Conservation (phyloP, 2,329 filamentous ascomycete species). For the Aspergillus sp. region DNA sequence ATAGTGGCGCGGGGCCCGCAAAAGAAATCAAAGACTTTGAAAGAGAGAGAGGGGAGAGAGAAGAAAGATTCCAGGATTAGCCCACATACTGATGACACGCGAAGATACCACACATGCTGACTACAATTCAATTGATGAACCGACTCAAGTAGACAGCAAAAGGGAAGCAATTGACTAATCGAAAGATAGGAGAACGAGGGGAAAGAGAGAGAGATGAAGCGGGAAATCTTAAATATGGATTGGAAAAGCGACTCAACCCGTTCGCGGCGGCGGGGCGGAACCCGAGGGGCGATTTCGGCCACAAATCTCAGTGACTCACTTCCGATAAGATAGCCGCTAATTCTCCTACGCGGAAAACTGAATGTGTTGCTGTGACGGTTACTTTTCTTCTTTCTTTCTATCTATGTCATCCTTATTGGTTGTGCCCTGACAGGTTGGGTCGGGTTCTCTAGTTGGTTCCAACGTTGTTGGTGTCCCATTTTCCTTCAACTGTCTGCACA, state of each 20-base stretch:
- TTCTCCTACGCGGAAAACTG: no score
- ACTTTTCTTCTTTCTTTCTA: background rate
- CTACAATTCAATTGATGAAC: constrained; percentile 32
- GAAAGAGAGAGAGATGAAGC: constrained; percentile 23
- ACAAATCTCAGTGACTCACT: constrained; percentile 29
- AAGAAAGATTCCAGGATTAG: constrained; percentile 9
- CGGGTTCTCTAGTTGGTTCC: no score
- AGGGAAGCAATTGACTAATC: constrained; percentile 25
- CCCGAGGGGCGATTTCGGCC: constrained; percentile 32
- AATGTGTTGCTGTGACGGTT: no score
- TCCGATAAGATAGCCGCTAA: constrained; percentile 31
- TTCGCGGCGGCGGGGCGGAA: constrained; percentile 25
- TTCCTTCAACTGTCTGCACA: background rate
- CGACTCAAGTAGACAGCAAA: constrained; percentile 16
- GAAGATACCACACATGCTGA: constrained; percentile 93
- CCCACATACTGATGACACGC: constrained; percentile 80
- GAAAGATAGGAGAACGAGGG: constrained; percentile 8
- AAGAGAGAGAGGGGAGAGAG: background rate
- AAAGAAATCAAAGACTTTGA: background rate
- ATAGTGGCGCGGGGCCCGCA: background rate
- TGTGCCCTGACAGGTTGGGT: background rate
- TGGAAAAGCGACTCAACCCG: constrained; percentile 4
- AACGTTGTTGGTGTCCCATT: background rate
- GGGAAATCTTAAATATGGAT: constrained; percentile 28
- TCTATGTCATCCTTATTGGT: constrained; percentile 11